These are phyloP conservation scores for Berberis vulgaris DNA, from an alignment of 164 flowering plant species.

Conservation along the genomic window DNA sequence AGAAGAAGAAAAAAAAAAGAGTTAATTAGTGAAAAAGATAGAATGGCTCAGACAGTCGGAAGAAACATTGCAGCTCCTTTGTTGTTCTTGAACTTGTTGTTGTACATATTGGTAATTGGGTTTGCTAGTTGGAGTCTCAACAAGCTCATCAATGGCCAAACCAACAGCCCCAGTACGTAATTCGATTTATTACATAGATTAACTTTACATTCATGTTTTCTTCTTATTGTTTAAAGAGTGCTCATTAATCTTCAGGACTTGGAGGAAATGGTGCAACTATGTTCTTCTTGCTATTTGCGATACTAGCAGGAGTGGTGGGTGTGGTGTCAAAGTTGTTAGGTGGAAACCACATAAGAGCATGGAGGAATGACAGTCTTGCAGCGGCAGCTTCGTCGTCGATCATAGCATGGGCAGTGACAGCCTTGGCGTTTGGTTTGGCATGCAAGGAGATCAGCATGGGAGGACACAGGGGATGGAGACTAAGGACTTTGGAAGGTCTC, in stretches of 20 bases:
- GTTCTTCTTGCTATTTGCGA: slow-evolving; percentile 52
- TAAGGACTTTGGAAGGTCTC: slow-evolving; percentile 62
- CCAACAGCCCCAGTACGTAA: slow-evolving; percentile 49
- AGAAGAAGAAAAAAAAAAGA: background rate
- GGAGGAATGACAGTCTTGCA: slow-evolving; percentile 84
- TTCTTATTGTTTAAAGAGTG: background rate
- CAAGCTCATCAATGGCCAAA: slow-evolving; percentile 69
- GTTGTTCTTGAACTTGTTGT: slow-evolving; percentile 62
- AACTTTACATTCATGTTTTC: background rate
- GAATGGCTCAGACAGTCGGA: slow-evolving; percentile 65
- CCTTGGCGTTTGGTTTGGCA: slow-evolving; percentile 81
- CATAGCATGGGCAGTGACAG: slow-evolving; percentile 83
- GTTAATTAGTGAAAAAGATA: background rate
- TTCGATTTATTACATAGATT: background rate
- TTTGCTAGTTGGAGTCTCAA: slow-evolving; percentile 89
- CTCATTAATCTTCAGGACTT: slow-evolving; percentile 21
- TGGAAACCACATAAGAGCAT: slow-evolving; percentile 56
- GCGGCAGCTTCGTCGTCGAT: slow-evolving; percentile 60
- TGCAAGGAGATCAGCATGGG: slow-evolving; percentile 78
- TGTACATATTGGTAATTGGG: slow-evolving; percentile 60
- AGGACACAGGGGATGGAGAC: slow-evolving; percentile 86
- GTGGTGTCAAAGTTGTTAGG: slow-evolving; percentile 65
- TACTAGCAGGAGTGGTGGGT: slow-evolving; percentile 61
- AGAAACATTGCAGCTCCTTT: slow-evolving; percentile 78
- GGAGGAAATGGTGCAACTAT: slow-evolving; percentile 57